Conservation (phyloP, 768 basidiomycete species). For the Porpolomopsis calyptriformis region DNA sequence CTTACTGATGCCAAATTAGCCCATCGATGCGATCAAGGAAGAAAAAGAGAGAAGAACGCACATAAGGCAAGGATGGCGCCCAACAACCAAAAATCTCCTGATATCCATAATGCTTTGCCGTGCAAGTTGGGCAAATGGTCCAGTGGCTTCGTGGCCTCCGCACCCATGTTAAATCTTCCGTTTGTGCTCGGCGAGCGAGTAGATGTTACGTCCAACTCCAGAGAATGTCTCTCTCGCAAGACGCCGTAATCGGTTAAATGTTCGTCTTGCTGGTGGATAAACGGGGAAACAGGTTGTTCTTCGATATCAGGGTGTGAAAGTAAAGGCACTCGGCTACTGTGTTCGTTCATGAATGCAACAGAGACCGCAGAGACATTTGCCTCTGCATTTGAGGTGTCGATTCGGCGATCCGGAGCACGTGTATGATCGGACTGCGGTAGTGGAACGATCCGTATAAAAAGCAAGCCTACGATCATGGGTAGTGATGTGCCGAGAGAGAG, state of each 20-base stretch:
- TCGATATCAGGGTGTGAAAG: slow-evolving; percentile 4
- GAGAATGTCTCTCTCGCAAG: neutral
- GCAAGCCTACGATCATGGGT: slow-evolving; percentile 70
- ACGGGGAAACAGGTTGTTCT: neutral
- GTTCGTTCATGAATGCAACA: slow-evolving; percentile 12
- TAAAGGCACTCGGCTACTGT: slow-evolving; percentile 8
- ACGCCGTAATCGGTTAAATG: neutral
- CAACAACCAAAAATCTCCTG: slow-evolving; percentile 20
- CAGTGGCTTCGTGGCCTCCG: neutral
- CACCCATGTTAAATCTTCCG: neutral
- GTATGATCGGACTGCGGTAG: slow-evolving; percentile 29
- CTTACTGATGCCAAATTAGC: slow-evolving; percentile 33
- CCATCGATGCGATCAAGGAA: neutral
- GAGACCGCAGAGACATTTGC: slow-evolving; percentile 7
- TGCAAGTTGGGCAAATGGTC: slow-evolving; percentile 15
- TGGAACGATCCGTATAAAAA: slow-evolving; percentile 63
- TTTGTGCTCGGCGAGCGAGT: neutral
- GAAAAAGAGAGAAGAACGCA: slow-evolving; percentile 27
- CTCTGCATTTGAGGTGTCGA: slow-evolving; percentile 11
- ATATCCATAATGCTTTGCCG: slow-evolving; percentile 14
- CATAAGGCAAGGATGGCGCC: slow-evolving; percentile 44
- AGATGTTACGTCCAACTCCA: neutral
- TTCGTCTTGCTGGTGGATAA: neutral
- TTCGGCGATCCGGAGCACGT: slow-evolving; percentile 14
- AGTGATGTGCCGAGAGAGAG: slow-evolving; percentile 69